Base-by-base conservation (phyloP, 257 asterid species). In the Apocynum venetum region DNA sequence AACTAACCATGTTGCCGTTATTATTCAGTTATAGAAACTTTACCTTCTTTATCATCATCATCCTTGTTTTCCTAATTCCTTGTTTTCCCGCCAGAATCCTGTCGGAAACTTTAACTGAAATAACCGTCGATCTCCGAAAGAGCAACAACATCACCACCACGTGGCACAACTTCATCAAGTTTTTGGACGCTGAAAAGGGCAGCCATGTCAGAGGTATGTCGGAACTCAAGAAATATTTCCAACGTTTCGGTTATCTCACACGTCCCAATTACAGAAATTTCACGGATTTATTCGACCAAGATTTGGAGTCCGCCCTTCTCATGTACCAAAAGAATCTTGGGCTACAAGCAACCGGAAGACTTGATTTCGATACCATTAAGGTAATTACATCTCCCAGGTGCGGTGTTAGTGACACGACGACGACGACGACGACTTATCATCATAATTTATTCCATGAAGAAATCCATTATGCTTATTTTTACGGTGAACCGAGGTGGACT, bases 161-260 rank as follows among this genome's bases (percentile, higher is more conserved):
- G 84, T 94, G 98, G 97, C 89, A 68, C 48, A 71, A 80, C 41
- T 87, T 94, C 84, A 79, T 77, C 51, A 86, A 83, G 6, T 87
- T 94, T 64, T 85, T 91, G 41, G 91, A 91, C 79, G 92, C 91
- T 74, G 92, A 85, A 10, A 89, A 87, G 66, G 97, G 98, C 56
- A 80, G 82, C 89, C 85, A 76, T 1, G 75, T 83, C 75, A 78
- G 75, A 67, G 98, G 97, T 74, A 88, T 94, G 91, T 86, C 95
- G 19, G 92, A 90, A 77, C 96, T 94, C 73, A 94, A 94, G 82
- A 76, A 79, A 71, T 92, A 94, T 83, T 91, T 94, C 83, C 88
- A 83, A 56, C 91, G 92, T 20, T 94, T 94, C 51, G 98, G 98
- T 35, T 94, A 94, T 84, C 83, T 91, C 31, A 25, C 80, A 0